Evolutionary conservation across 2,329 filamentous ascomycete species (phyloP), one percentile per base, ranked within the genome.

Genomic region (Botryotinia convoluta): DNA sequence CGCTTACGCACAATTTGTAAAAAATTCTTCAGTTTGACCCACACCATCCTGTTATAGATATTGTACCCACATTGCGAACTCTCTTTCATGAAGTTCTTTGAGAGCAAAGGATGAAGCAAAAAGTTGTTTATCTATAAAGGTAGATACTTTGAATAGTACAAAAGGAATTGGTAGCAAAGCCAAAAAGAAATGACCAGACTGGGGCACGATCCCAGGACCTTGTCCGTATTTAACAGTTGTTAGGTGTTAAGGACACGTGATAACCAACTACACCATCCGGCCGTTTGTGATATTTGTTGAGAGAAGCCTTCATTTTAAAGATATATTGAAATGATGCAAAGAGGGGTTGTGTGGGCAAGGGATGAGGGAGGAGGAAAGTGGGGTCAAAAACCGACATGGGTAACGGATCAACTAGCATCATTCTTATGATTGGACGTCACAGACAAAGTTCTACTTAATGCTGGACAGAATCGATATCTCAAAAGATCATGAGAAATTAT

Each of bases 231-330:
- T 22, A 71, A 45, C n/a, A 63, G 3, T 10, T 32, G 1, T 37
- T 22, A 39, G 5, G 6, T 72, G 62, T 72, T 68, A 68, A 60
- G 62, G 71, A 72, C n/a, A 68, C 71, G 71, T 72, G 71, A 72
- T 72, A 60, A 72, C 51, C 48, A 72, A 68, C 71, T 68, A 68
- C 61, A 72, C 51, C 62, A 68, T 68, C 71, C 62, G 71, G 63
- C 71, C 62, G 35, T n/a, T 44, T n/a, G 14, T n/a, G 1, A 29
- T 29, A 1, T n/a, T 64, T 42, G 20, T 16, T 64, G 44, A 1
- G 0, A 0, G 0, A 0, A 0, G 0, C 0, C 0, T 3, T 10
- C 0, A 10, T 1, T 64, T 9, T 48, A 1, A n/a, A 6, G 3
- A 42, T 37, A 70, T 37, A 48, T 51, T 1, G 0, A 14, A 0